These are phyloP conservation scores for Podosphaera fusca DNA, from an alignment of 2,329 filamentous ascomycete genomes.

Conservation along the genomic window DNA sequence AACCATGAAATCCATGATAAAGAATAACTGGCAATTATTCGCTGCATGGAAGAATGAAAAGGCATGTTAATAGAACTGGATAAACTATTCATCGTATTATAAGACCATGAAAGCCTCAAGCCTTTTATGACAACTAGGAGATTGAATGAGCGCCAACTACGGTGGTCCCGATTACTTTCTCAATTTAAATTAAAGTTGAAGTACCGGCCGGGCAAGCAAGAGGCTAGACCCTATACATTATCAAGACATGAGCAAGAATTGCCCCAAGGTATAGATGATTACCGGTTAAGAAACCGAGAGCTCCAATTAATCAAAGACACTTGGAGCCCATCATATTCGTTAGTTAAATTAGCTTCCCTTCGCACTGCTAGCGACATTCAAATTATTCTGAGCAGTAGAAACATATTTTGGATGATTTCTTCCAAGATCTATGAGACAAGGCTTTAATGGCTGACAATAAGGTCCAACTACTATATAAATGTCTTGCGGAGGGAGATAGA, in stretches of 20 bases:
- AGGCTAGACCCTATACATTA: background rate
- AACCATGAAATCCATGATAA: background rate
- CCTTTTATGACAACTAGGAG: background rate
- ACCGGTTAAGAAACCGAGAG: background rate
- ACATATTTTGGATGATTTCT: background rate
- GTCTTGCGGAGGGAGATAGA: background rate
- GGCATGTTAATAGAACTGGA: background rate
- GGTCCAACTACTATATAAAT: background rate
- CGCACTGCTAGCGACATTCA: background rate
- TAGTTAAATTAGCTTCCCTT: background rate
- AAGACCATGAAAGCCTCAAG: background rate
- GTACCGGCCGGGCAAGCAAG: background rate
- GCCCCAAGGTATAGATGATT: background rate
- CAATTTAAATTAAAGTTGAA: background rate
- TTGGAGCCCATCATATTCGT: background rate
- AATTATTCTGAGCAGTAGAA: background rate
- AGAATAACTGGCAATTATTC: too few species aligned
- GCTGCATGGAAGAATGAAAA: too few species aligned
- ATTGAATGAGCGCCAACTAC: background rate
- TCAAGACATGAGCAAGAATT: background rate
- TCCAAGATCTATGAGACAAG: background rate
- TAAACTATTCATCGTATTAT: background rate
- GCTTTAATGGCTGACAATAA: background rate
- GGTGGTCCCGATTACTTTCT: background rate
- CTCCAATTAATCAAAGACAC: background rate